Conservation (phyloP, 1,139 yeast genomes). For the Yamadazyma trypodendri region DNA sequence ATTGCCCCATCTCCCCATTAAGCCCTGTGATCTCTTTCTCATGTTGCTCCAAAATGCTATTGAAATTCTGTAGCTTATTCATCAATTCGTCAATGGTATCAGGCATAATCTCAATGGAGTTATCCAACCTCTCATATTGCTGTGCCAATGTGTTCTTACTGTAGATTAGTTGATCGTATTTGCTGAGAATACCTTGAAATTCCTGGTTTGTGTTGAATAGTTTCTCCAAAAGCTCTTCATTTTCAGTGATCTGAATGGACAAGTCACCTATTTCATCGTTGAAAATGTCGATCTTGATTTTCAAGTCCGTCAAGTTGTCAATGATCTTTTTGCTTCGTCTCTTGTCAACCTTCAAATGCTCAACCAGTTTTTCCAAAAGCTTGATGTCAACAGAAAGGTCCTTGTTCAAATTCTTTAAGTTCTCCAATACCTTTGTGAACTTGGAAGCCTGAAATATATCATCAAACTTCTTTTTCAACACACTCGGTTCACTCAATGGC, state of each 20-base stretch:
- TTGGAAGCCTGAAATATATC: conserved; percentile 95
- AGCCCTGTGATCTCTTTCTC: conserved; percentile 23
- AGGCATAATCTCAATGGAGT: conserved; percentile 45
- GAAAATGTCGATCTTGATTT: conserved; percentile 43
- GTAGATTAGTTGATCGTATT: conserved; percentile 56
- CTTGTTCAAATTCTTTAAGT: conserved; percentile 70
- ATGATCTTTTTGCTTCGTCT: conserved; percentile 65
- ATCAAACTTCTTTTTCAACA: conserved; percentile 87
- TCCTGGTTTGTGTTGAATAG: conserved; percentile 78
- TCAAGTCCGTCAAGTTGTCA: conserved; percentile 45
- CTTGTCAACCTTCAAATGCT: conserved; percentile 70
- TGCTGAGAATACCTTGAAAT: conserved; percentile 70
- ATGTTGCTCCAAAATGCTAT: conserved; percentile 40
- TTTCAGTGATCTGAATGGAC: conserved; percentile 47
- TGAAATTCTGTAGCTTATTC: conserved; percentile 54
- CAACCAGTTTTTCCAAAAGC: conserved; percentile 72
- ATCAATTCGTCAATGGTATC: conserved; percentile 53
- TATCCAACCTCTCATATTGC: conserved; percentile 48
- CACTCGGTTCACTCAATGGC: conserved; percentile 94
- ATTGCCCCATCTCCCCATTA: conserved; percentile 10
- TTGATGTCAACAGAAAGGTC: conserved; percentile 76
- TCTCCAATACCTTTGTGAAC: conserved; percentile 87
- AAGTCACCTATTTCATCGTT: conserved; percentile 50
- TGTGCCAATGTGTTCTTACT: conserved; percentile 43
- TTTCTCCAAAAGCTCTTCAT: conserved; percentile 58